A percentile compares a stretch with the other conserved stretches of the same genome.
Evolutionary conservation across 1,284 basidiomycete species (phyloP).

Genomic region (Meira miltonrushii): DNA sequence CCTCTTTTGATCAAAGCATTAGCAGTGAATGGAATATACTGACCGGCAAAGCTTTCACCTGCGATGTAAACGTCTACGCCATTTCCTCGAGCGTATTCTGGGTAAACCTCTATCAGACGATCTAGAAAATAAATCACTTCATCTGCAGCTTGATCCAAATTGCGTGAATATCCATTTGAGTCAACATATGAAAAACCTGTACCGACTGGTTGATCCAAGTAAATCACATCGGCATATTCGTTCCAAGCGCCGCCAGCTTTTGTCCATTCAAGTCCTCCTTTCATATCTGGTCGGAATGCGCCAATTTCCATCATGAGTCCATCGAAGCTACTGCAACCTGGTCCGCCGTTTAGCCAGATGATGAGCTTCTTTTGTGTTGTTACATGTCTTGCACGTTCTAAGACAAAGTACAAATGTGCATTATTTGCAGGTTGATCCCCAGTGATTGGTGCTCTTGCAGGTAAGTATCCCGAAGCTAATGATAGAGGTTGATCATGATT

Average conservation of each 20-base stretch:
- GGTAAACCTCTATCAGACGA: slow-evolving; percentile 85
- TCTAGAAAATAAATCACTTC: slow-evolving; percentile 78
- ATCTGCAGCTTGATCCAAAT: slow-evolving; percentile 62
- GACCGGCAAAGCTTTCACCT: slow-evolving; percentile 19
- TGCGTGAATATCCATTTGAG: slow-evolving; percentile 76
- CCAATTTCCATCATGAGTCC: slow-evolving; percentile 97
- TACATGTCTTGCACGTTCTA: slow-evolving; percentile 77
- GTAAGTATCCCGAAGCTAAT: slow-evolving; percentile 46
- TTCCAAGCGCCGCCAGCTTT: slow-evolving; percentile 86
- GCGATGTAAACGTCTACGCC: slow-evolving; percentile 63
- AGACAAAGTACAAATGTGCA: slow-evolving; percentile 80
- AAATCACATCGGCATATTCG: slow-evolving; percentile 94
- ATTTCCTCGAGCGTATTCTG: slow-evolving; percentile 68
- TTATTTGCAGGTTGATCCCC: slow-evolving; percentile 51
- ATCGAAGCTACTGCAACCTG: slow-evolving; percentile 91
- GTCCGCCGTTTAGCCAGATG: slow-evolving; percentile 94
- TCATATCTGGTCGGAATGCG: slow-evolving; percentile 70
- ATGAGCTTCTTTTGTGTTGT: slow-evolving; percentile 83
- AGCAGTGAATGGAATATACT: slow-evolving; percentile 58
- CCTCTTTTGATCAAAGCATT: slow-evolving; percentile 69
- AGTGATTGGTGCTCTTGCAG: slow-evolving; percentile 13
- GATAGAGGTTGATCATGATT: slow-evolving; percentile 13
- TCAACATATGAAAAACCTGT: slow-evolving; percentile 87
- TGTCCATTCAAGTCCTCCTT: slow-evolving; percentile 67
- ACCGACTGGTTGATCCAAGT: slow-evolving; percentile 90